Evolutionary conservation across 2,329 filamentous ascomycete genomes (phyloP).

Genomic region (Reticulascus tulasneorum): DNA sequence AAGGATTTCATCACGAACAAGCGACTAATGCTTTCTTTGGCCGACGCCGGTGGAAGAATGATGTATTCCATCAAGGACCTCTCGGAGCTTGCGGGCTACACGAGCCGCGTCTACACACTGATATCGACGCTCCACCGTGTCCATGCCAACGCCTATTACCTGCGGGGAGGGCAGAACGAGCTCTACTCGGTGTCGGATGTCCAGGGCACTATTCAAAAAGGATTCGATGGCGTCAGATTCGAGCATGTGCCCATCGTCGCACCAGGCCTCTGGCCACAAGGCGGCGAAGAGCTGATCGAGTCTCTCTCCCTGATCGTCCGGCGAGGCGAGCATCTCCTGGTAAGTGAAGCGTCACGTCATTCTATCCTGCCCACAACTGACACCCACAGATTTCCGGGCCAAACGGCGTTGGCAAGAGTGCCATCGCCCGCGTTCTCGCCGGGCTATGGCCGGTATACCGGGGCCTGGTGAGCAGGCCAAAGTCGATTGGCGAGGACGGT

Average conservation of each 20-base stretch:
- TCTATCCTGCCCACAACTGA: slow-evolving; percentile 5
- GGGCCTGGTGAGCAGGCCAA: slow-evolving; percentile 83
- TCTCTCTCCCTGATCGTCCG: slow-evolving; percentile 86
- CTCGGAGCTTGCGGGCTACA: slow-evolving; percentile 92
- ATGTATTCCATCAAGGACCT: slow-evolving; percentile 99
- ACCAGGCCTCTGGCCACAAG: slow-evolving; percentile 80
- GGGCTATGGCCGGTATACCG: slow-evolving; percentile 96
- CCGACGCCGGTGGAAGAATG: slow-evolving; percentile 94
- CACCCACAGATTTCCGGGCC: slow-evolving; percentile 70
- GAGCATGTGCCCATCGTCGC: slow-evolving; percentile 93
- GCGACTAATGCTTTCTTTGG: slow-evolving; percentile 92
- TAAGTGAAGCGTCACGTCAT: too few species aligned
- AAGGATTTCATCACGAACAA: slow-evolving; percentile 99
- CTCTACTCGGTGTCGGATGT: slow-evolving; percentile 86
- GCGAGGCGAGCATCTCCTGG: slow-evolving; percentile 83
- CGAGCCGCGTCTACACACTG: slow-evolving; percentile 89
- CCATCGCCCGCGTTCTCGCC: slow-evolving; percentile 81
- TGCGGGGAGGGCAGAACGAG: slow-evolving; percentile 66
- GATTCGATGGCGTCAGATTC: slow-evolving; percentile 89
- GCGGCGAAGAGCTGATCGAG: slow-evolving; percentile 87
- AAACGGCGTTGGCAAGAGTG: slow-evolving; percentile 91
- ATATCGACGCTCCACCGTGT: slow-evolving; percentile 93
- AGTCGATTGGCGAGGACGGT: slow-evolving; percentile 75
- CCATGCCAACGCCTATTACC: slow-evolving; percentile 83
- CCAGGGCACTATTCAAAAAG: slow-evolving; percentile 89